Conservation (phyloP, 148 eudicot species). For the Pouteria glomerata region DNA sequence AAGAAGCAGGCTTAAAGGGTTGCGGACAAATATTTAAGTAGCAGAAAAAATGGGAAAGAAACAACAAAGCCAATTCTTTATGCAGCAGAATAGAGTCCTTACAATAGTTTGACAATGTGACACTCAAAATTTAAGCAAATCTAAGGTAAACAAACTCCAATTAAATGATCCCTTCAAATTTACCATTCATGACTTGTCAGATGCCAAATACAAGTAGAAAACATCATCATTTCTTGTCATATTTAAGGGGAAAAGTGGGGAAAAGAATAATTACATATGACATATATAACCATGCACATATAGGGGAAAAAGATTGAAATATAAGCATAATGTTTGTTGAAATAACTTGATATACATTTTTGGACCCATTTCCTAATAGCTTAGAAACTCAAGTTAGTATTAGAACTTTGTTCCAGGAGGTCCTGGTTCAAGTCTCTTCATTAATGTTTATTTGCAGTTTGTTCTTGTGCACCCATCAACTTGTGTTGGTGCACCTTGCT, state of each 20-base stretch:
- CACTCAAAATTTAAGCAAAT: not conserved
- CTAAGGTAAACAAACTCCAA: not conserved
- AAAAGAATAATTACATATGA: not conserved
- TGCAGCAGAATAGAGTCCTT: not conserved
- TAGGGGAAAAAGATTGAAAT: not conserved
- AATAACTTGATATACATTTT: not conserved
- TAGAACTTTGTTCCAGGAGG: too few relatives aligned
- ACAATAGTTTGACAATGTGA: not conserved
- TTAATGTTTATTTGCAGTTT: too few relatives aligned
- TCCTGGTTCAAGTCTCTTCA: too few relatives aligned
- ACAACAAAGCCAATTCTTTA: not conserved
- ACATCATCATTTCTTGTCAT: too few relatives aligned
- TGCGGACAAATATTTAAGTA: not conserved
- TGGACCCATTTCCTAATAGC: not conserved
- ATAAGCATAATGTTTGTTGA: not conserved
- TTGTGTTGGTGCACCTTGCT: too few relatives aligned
- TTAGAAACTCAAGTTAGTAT: not conserved
- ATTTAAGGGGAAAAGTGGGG: not conserved
- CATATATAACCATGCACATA: not conserved
- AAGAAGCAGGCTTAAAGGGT: not conserved
- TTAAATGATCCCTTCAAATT: not conserved
- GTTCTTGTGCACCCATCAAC: too few relatives aligned
- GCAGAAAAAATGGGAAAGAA: not conserved
- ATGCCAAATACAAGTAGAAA: not conserved
- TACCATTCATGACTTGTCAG: not conserved